These are phyloP conservation scores for Teunomyces aglyptinius DNA, from an alignment of 805 yeast genomes.

Conservation along the genomic window DNA sequence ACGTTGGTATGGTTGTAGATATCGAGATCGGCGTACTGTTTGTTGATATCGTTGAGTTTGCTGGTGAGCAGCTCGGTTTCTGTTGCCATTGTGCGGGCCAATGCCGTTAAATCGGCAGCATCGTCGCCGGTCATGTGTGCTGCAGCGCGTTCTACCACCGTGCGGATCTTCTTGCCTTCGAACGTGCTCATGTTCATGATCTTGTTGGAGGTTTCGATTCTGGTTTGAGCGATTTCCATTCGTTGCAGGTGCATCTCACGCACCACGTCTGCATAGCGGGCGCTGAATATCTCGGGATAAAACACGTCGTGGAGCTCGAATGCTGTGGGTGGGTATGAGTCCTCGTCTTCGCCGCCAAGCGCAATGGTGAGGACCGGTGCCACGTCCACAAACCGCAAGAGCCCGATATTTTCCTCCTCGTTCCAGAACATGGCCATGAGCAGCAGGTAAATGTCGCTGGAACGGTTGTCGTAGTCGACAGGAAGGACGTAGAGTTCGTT, in stretches of 20 bases:
- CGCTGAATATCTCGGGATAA: constrained; percentile 36
- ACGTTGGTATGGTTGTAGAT: constrained; percentile 19
- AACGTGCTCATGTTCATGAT: constrained; percentile 35
- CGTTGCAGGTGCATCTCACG: constrained; percentile 17
- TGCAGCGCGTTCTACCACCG: constrained; percentile 23
- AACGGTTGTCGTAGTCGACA: constrained; percentile 30
- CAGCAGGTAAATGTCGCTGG: constrained; percentile 26
- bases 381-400: constrained; percentile 23
- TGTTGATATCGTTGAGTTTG: constrained; percentile 18
- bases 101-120: constrained; percentile 12
- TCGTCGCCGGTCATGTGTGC: constrained; percentile 15
- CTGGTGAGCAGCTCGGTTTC: constrained; percentile 16
- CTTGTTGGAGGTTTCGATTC: constrained; percentile 20
- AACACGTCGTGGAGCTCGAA: constrained; percentile 10
- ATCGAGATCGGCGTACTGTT: constrained; percentile 16
- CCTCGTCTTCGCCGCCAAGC: constrained; percentile 23
- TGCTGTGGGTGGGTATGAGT: background rate
- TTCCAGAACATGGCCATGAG: constrained; percentile 40
- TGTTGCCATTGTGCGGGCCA: constrained; percentile 18
- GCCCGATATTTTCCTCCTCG: constrained; percentile 27
- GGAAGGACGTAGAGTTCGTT: constrained; percentile 28
- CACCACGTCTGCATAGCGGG: constrained; percentile 18
- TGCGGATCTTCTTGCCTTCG: constrained; percentile 37
- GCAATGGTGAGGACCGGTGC: constrained; percentile 33
- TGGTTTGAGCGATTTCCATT: constrained; percentile 14